Evolutionary conservation across 352 stramenopile species (phyloP).

Genomic region (Globisporangium nagaii): DNA sequence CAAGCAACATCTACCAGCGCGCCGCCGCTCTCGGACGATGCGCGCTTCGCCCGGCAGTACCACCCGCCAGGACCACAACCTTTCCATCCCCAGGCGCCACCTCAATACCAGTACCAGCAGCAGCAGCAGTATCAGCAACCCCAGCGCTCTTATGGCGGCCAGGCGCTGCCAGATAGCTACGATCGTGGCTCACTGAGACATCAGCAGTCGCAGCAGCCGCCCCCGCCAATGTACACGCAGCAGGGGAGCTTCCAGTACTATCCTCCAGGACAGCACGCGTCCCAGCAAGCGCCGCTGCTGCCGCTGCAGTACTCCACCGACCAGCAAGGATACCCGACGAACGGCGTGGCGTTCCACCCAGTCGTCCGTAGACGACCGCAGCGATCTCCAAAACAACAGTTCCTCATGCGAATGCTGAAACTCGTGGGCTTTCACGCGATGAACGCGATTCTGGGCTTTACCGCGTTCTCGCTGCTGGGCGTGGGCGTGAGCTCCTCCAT

Average conservation of each 20-base stretch:
- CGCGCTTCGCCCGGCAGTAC: neutral
- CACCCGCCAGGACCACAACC: no score
- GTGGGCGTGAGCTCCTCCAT: conserved; percentile 41
- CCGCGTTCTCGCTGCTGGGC: conserved; percentile 47
- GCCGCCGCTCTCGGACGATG: neutral
- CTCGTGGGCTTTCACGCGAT: conserved; percentile 43
- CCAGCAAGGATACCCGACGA: neutral
- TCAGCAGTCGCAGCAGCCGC: neutral
- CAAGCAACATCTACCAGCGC: neutral
- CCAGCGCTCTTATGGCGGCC: neutral
- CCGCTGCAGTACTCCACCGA: neutral
- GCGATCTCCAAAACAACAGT: neutral
- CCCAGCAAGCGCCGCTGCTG: neutral
- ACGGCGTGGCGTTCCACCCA: neutral
- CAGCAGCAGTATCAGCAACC: no score
- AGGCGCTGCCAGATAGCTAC: conserved; percentile 1
- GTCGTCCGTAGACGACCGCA: neutral
- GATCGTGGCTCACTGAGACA: neutral
- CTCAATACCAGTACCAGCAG: neutral
- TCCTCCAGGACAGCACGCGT: neutral
- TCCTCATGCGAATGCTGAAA: neutral
- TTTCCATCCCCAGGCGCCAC: neutral
- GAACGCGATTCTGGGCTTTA: conserved; percentile 47
- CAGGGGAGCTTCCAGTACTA: conserved; percentile 5
- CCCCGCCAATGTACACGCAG: neutral